These are phyloP conservation scores for Pythium aquatile DNA, from an alignment of 352 stramenopile species.

Conservation along the genomic window DNA sequence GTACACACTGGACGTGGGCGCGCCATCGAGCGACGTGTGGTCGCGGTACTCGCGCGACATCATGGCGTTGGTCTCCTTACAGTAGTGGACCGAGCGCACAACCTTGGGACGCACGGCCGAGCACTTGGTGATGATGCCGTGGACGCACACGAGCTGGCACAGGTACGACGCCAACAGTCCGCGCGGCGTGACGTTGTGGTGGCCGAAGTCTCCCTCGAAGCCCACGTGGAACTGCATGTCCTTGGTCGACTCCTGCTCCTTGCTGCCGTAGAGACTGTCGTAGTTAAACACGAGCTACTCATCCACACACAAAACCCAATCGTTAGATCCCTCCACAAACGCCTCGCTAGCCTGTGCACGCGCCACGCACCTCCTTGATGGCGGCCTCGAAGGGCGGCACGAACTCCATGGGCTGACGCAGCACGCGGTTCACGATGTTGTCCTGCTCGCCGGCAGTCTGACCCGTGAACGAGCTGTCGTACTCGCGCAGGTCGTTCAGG, in stretches of 20 bases:
- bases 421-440: slow-evolving; percentile 73
- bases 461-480: slow-evolving; percentile 84
- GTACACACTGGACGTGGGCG: slow-evolving; percentile 88
- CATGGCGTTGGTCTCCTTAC: slow-evolving; percentile 93
- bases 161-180: slow-evolving; percentile 90
- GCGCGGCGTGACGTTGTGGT: slow-evolving; percentile 92
- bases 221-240: slow-evolving; percentile 87
- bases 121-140: slow-evolving; percentile 99
- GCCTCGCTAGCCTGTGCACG: not conserved
- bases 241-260: slow-evolving; percentile 64
- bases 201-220: slow-evolving; percentile 93
- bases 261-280: slow-evolving; percentile 78
- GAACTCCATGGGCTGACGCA: slow-evolving; percentile 84
- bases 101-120: slow-evolving; percentile 97
- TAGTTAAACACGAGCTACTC: slow-evolving; percentile 69
- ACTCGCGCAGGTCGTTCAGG: slow-evolving; percentile 90
- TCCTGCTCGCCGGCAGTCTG: slow-evolving; percentile 49
- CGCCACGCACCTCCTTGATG: slow-evolving; percentile 51
- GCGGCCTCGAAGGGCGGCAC: slow-evolving; percentile 82
- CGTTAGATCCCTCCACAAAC: not conserved
- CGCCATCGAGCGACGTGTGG: slow-evolving; percentile 93
- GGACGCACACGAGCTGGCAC: slow-evolving; percentile 96
- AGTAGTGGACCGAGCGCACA: slow-evolving; percentile 97
- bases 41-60: slow-evolving; percentile 95
- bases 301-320: not conserved